A percentile compares a stretch with the other conserved stretches of the same genome.
Evolutionary conservation across 345 rosid genomes (phyloP).

Genomic region (Euphorbia tirucalli): DNA sequence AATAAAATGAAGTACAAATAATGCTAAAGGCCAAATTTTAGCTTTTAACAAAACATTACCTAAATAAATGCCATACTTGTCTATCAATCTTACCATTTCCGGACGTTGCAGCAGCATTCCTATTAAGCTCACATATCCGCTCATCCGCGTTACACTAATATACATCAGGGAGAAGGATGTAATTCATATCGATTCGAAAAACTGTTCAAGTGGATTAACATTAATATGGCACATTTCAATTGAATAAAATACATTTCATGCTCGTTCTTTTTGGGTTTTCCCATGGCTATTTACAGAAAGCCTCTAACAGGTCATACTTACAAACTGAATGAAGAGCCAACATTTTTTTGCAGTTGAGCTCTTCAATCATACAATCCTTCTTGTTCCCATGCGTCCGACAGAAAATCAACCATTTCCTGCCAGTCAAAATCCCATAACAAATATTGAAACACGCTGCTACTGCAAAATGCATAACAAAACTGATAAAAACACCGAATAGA

Average conservation of each 20-base stretch:
- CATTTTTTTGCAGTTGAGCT: constrained; percentile 1
- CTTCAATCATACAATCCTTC: constrained; percentile 33
- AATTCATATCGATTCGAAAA: background rate
- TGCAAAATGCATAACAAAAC: background rate
- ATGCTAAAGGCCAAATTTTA: no score
- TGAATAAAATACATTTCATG: constrained; percentile 6
- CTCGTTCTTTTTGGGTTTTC: background rate
- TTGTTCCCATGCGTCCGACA: constrained; percentile 31
- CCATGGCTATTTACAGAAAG: constrained; percentile 21
- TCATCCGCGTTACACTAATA: no score
- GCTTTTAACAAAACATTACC: no score
- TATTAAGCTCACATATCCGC: no score
- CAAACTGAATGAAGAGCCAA: background rate
- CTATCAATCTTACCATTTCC: no score
- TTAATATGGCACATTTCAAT: constrained; percentile 10
- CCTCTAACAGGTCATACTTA: constrained; percentile 2
- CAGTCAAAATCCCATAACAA: constrained; percentile 8
- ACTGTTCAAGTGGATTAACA: background rate
- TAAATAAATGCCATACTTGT: no score
- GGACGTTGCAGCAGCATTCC: no score
- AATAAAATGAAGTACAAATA: no score
- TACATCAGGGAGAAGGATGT: no score
- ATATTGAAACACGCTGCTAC: background rate
- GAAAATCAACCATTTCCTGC: constrained; percentile 33
- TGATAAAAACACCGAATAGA: background rate